A percentile compares a stretch with the other conserved stretches of the same genome.
phyloP scores from a whole-genome alignment of 83 land plant species.

The Isoetes engelmannii region DNA sequence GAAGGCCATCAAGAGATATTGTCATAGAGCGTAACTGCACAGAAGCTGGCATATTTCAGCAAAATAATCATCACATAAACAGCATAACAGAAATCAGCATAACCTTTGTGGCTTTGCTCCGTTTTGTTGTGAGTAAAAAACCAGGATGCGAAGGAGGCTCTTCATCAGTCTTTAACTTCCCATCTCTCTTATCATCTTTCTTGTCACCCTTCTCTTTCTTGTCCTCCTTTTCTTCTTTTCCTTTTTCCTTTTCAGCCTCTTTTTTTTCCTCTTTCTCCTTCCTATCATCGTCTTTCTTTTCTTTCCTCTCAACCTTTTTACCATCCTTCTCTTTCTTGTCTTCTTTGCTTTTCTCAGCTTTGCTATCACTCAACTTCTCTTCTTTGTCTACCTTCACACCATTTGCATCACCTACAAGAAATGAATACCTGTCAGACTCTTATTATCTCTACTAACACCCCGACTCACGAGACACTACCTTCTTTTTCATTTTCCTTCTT shows the following conservation, averaged over 20 bases:
- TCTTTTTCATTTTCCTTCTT: slow-evolving; percentile 44
- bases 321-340: too few species aligned
- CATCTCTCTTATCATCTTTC: slow-evolving; percentile 30
- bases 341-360: background rate
- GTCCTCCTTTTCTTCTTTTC: slow-evolving; percentile 22
- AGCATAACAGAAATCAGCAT: background rate
- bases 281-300: slow-evolving; percentile 12
- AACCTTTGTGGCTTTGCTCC: slow-evolving; percentile 61
- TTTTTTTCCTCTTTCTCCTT: slow-evolving; percentile 14
- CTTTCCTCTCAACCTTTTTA: too few species aligned
- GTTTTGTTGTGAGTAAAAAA: slow-evolving; percentile 54
- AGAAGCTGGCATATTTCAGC: too few species aligned
- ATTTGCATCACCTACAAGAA: slow-evolving; percentile 16
- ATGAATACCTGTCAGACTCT: slow-evolving; percentile 19
- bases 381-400: slow-evolving; percentile 25
- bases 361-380: slow-evolving; percentile 9
- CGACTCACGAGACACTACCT: slow-evolving; percentile 1
- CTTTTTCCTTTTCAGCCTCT: slow-evolving; percentile 17
- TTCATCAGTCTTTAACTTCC: slow-evolving; percentile 31
- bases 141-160: slow-evolving; percentile 73
- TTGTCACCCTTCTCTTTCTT: slow-evolving; percentile 17
- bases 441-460: too few species aligned
- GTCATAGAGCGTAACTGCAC: slow-evolving; percentile 70
- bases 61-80: slow-evolving; percentile 1
- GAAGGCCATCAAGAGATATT: slow-evolving; percentile 79